A percentile compares a stretch with the other conserved stretches of the same genome.
phyloP scores from a whole-genome alignment of 805 yeast species.

The Wickerhamiella occidentalis region DNA sequence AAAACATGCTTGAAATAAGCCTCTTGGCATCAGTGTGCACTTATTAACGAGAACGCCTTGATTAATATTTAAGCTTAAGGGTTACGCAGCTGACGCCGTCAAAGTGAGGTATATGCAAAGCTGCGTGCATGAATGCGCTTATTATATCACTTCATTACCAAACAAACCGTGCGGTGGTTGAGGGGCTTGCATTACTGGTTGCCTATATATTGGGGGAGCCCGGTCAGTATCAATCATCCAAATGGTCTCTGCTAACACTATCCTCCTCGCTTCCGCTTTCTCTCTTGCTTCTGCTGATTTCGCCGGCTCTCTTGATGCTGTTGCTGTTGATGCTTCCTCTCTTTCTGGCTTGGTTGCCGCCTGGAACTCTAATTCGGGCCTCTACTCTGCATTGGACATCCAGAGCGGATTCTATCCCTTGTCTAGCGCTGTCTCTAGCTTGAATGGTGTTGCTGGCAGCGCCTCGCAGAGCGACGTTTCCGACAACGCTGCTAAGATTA shows the following conservation, averaged over 20 bases:
- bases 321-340: slow-evolving; percentile 41
- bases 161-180: not conserved
- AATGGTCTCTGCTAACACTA: slow-evolving; percentile 1
- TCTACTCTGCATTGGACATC: slow-evolving; percentile 23
- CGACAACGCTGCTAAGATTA: slow-evolving; percentile 5
- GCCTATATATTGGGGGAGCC: not conserved
- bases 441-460: slow-evolving; percentile 10
- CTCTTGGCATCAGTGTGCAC: too few species aligned
- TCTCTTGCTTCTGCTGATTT: slow-evolving; percentile 11
- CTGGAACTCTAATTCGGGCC: slow-evolving; percentile 19
- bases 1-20: too few species aligned
- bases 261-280: slow-evolving; percentile 12
- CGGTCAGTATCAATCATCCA: not conserved
- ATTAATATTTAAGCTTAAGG: not conserved
- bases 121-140: not conserved
- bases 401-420: slow-evolving; percentile 18
- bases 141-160: not conserved
- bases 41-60: too few species aligned
- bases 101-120: not conserved
- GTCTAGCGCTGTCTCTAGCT: slow-evolving; percentile 13
- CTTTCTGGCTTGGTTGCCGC: slow-evolving; percentile 9
- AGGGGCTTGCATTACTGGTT: not conserved
- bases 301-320: slow-evolving; percentile 3
- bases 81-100: not conserved
- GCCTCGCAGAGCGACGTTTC: slow-evolving; percentile 12